phyloP scores from a whole-genome alignment of 2,329 filamentous ascomycete genomes.

The Penicillium oxalicum region DNA sequence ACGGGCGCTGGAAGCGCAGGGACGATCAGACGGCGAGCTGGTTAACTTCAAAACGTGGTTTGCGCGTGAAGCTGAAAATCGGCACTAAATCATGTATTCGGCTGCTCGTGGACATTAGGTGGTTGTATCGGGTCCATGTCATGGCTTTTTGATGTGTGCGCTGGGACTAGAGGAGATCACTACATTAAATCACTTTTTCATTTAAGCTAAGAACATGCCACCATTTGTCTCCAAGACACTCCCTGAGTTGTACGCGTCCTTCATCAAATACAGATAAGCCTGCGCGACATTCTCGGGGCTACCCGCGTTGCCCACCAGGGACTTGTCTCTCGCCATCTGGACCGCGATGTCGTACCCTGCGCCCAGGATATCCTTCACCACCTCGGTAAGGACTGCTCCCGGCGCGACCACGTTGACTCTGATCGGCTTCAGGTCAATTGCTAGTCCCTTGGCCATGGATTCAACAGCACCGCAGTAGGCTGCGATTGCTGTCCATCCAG shows the following conservation, averaged over 20 bases:
- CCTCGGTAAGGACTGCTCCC: not conserved
- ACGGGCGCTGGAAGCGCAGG: too few relatives aligned
- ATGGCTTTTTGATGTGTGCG: too few relatives aligned
- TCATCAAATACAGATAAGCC: not conserved
- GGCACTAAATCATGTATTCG: too few relatives aligned
- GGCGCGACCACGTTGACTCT: not conserved
- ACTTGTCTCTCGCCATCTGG: not conserved
- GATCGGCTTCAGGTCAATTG: not conserved
- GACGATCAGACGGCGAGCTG: too few relatives aligned
- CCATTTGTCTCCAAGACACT: not conserved
- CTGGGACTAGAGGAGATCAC: too few relatives aligned
- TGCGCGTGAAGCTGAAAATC: too few relatives aligned
- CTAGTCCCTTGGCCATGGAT: not conserved
- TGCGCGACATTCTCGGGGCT: not conserved
- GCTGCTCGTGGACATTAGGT: too few relatives aligned
- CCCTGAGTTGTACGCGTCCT: not conserved
- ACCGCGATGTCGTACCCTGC: not conserved
- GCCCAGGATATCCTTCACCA: not conserved
- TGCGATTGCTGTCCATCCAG: not conserved
- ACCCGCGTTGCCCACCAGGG: not conserved
- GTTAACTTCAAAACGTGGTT: too few relatives aligned
- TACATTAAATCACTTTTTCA: not conserved
- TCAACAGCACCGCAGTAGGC: not conserved
- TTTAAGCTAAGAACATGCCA: not conserved
- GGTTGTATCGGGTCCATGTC: too few relatives aligned